These are phyloP conservation scores for Pseudogymnoascus sp. DNA, from an alignment of 2,329 filamentous ascomycete species.

Conservation along the genomic window DNA sequence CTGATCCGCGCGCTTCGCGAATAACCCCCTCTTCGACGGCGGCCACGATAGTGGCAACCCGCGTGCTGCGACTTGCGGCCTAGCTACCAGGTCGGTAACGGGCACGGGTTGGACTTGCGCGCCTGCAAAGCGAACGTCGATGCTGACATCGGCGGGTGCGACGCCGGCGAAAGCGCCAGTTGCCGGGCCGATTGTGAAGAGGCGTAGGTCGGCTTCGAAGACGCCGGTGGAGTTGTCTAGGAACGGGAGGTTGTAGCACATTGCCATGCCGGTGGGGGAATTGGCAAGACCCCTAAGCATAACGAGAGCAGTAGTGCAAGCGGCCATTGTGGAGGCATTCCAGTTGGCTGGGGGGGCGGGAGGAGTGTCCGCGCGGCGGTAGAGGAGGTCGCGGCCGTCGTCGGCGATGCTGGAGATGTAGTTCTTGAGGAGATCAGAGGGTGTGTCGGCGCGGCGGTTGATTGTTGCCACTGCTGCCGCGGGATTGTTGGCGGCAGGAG, in stretches of 20 bases:
- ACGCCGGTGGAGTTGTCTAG: conserved; percentile 60
- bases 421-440: background rate
- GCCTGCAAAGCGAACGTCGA: conserved; percentile 47
- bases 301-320: conserved; percentile 52
- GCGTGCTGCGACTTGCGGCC: conserved; percentile 12
- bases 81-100: conserved; percentile 17
- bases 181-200: conserved; percentile 58
- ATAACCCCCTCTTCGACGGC: conserved; percentile 15
- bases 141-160: conserved; percentile 44
- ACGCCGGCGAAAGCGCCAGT: conserved; percentile 46
- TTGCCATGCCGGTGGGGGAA: conserved; percentile 69
- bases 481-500: background rate
- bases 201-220: conserved; percentile 69
- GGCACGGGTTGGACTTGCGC: conserved; percentile 44
- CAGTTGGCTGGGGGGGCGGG: conserved; percentile 31
- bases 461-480: background rate
- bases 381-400: background rate
- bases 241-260: conserved; percentile 75
- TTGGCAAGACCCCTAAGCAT: conserved; percentile 48
- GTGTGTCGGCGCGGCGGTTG: background rate
- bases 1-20: conserved; percentile 17
- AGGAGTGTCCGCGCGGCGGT: background rate
- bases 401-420: background rate
- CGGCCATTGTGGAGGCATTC: conserved; percentile 47
- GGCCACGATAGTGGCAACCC: conserved; percentile 22